These are phyloP conservation scores for Themeda triandra DNA, from an alignment of 176 grass and related monocot species.

Conservation along the genomic window DNA sequence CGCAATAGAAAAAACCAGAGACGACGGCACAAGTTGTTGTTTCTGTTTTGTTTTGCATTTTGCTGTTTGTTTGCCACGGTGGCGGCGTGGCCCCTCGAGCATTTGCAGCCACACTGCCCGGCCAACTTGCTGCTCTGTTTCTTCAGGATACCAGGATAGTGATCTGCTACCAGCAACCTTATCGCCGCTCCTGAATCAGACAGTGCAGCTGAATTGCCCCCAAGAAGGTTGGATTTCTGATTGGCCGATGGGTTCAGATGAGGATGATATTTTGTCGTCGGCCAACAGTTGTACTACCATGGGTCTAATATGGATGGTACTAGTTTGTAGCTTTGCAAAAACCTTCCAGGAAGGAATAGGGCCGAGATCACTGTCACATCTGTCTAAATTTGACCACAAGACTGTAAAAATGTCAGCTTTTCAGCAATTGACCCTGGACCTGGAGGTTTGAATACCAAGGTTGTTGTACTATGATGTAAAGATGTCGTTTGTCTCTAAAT, in stretches of 20 bases:
- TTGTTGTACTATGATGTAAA: too few species aligned
- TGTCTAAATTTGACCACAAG: neutral
- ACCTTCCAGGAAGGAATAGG: neutral
- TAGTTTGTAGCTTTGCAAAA: neutral
- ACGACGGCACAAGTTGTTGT: neutral
- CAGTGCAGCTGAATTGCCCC: neutral
- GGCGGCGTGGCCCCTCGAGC: neutral
- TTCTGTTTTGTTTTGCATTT: neutral
- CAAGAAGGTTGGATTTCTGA: conserved; percentile 9
- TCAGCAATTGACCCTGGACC: neutral
- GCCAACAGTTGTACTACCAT: neutral
- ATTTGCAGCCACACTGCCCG: conserved; percentile 6
- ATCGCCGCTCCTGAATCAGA: neutral
- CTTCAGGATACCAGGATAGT: conserved; percentile 1
- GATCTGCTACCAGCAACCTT: conserved; percentile 16
- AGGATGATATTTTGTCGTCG: neutral
- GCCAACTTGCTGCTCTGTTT: neutral
- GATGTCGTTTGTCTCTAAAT: neutral
- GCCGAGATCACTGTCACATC: neutral
- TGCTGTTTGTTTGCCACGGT: neutral
- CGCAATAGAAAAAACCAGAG: neutral
- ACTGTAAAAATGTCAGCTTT: neutral
- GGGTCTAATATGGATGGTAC: neutral
- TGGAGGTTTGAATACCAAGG: neutral
- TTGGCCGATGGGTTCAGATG: neutral